Conservation (phyloP, 2,329 filamentous ascomycete genomes). For the Trichoderma harzianum region DNA sequence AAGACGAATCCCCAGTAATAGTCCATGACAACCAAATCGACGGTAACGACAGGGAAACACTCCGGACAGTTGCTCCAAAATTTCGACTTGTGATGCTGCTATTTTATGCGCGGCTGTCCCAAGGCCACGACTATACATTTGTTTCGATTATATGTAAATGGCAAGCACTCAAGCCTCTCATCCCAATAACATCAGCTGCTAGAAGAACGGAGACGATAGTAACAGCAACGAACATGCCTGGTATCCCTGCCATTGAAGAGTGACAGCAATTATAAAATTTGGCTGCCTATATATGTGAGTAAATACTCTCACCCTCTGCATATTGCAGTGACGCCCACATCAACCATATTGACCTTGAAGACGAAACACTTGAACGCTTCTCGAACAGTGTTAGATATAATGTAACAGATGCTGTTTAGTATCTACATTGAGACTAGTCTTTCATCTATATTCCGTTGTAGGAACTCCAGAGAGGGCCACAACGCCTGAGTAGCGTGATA, state of each 20-base stretch:
- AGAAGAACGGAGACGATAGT: not conserved
- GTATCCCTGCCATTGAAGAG: not conserved
- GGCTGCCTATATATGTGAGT: not conserved
- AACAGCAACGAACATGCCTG: not conserved
- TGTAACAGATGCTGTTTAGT: not conserved
- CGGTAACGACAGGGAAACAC: not conserved
- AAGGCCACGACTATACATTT: not conserved
- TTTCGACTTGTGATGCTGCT: not conserved
- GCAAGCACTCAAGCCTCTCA: not conserved
- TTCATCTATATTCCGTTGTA: not conserved
- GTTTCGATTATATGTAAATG: not conserved
- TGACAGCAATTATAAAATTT: not conserved
- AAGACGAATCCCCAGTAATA: not conserved
- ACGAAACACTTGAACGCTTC: not conserved
- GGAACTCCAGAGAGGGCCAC: not conserved
- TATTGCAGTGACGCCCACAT: not conserved
- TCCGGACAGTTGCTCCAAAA: not conserved
- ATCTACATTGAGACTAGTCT: not conserved
- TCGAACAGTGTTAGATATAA: not conserved
- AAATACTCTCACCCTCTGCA: not conserved
- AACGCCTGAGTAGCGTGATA: not conserved
- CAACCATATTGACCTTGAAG: not conserved
- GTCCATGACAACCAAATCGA: not conserved
- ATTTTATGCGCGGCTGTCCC: not conserved
- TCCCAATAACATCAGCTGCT: not conserved